These are phyloP conservation scores for Acanthamoeba sp. DNA, from an alignment of 208 protist genomes.

Conservation along the genomic window DNA sequence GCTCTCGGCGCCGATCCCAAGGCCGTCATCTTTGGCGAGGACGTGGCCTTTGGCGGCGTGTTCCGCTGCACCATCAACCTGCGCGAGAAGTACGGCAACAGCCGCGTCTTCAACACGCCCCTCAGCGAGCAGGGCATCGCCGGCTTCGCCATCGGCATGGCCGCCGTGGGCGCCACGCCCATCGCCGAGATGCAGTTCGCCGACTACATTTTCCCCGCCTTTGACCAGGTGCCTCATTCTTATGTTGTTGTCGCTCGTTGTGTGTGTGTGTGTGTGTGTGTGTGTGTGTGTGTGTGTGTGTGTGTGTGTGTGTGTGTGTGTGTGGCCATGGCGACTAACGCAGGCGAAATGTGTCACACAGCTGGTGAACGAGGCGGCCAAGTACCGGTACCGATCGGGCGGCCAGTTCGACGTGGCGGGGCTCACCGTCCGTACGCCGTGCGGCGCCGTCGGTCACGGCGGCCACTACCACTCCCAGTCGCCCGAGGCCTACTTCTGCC, in stretches of 20 bases:
- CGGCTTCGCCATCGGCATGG: constrained; percentile 97
- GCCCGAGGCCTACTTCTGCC: constrained; percentile 96
- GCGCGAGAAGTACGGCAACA: constrained; percentile 83
- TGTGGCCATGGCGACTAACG: no score
- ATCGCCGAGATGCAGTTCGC: constrained; percentile 99
- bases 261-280: neutral
- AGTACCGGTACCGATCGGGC: constrained; percentile 97
- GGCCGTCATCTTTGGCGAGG: constrained; percentile 96
- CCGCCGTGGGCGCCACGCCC: constrained; percentile 91
- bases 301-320: neutral
- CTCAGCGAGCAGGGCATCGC: constrained; percentile 98
- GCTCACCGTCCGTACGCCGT: constrained; percentile 96
- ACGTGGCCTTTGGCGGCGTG: constrained; percentile 98
- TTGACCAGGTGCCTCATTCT: constrained; percentile 92
- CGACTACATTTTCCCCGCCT: constrained; percentile 99
- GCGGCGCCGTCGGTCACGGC: constrained; percentile 97
- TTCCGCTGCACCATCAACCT: constrained; percentile 94
- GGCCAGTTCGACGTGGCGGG: constrained; percentile 94
- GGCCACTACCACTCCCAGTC: constrained; percentile 98
- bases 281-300: neutral
- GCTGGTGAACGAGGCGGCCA: constrained; percentile 99
- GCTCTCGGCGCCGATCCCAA: constrained; percentile 93
- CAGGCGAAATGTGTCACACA: no score
- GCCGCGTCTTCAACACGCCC: constrained; percentile 97
- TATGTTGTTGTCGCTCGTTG: neutral